These are phyloP conservation scores for Geotrichum carabidarum DNA, from an alignment of 1,139 yeast species.

Conservation along the genomic window DNA sequence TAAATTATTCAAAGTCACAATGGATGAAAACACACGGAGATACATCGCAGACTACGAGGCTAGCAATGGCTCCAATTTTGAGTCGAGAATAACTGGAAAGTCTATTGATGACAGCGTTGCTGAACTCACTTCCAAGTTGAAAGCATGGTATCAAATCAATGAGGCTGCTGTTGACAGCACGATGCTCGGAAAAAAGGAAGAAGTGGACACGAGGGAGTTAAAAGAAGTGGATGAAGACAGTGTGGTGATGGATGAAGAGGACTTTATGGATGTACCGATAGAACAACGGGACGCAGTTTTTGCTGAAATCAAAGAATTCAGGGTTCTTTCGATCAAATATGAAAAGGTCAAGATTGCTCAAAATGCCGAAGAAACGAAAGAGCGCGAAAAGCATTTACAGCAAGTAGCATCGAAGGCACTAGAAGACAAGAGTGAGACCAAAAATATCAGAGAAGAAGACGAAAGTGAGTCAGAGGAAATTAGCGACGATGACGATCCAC, in stretches of 20 bases:
- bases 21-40: constrained; percentile 20
- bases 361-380: constrained; percentile 26
- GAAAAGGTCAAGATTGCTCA: constrained; percentile 27
- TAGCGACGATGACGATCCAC: constrained; percentile 5
- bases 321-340: constrained; percentile 32
- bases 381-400: constrained; percentile 23
- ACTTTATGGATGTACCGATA: constrained; percentile 15
- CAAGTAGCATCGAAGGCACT: constrained; percentile 22
- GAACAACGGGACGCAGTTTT: constrained; percentile 16
- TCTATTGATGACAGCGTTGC: constrained; percentile 13
- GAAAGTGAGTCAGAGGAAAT: constrained; percentile 12
- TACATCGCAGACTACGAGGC: constrained; percentile 21
- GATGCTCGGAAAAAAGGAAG: constrained; percentile 15
- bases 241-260: constrained; percentile 28
- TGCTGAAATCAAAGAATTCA: constrained; percentile 30
- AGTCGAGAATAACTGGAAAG: constrained; percentile 15
- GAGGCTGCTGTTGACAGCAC: constrained; percentile 16
- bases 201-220: constrained; percentile 8
- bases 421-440: constrained; percentile 11
- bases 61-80: constrained; percentile 22
- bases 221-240: constrained; percentile 26
- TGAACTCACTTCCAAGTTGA: constrained; percentile 15
- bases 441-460: not conserved
- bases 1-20: constrained; percentile 21
- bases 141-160: constrained; percentile 15